Conservation (phyloP, 2,329 filamentous ascomycete genomes). For the Trichothecium roseum region DNA sequence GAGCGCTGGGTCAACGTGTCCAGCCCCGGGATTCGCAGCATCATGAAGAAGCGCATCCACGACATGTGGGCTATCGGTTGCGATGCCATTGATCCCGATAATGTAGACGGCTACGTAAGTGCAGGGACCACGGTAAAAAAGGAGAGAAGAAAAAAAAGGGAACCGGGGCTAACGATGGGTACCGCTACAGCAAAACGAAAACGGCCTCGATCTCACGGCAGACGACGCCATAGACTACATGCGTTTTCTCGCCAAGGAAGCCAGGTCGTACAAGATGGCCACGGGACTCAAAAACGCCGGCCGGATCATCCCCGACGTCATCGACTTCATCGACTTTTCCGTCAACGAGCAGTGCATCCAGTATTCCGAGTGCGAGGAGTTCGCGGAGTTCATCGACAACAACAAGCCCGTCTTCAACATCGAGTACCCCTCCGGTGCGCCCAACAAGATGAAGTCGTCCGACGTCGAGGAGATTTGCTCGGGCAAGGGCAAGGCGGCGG, state of each 20-base stretch:
- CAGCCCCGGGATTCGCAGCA: conserved; percentile 46
- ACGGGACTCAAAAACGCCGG: conserved; percentile 60
- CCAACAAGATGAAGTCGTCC: conserved; percentile 21
- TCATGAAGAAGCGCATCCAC: conserved; percentile 52
- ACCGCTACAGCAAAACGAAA: conserved; percentile 38
- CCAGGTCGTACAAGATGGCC: conserved; percentile 41
- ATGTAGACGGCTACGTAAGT: conserved; percentile 54
- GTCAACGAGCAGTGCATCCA: conserved; percentile 61
- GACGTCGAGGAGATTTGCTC: conserved; percentile 30
- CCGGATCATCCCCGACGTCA: conserved; percentile 39
- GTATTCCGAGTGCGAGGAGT: conserved; percentile 47
- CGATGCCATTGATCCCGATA: conserved; percentile 60
- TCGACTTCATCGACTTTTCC: conserved; percentile 46
- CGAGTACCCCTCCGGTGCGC: conserved; percentile 51
- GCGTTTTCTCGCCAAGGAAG: conserved; percentile 45
- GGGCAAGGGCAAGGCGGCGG: conserved; percentile 16
- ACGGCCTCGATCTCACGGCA: conserved; percentile 48
- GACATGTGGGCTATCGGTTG: conserved; percentile 52
- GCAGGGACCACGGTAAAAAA: not conserved
- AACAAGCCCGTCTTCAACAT: conserved; percentile 64
- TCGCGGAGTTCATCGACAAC: conserved; percentile 44
- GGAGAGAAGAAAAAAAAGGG: not conserved
- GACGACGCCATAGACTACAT: conserved; percentile 48
- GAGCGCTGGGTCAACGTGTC: conserved; percentile 57
- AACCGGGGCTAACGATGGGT: not conserved